phyloP scores from a whole-genome alignment of 257 asterid species.

The Capsicum baccatum region DNA sequence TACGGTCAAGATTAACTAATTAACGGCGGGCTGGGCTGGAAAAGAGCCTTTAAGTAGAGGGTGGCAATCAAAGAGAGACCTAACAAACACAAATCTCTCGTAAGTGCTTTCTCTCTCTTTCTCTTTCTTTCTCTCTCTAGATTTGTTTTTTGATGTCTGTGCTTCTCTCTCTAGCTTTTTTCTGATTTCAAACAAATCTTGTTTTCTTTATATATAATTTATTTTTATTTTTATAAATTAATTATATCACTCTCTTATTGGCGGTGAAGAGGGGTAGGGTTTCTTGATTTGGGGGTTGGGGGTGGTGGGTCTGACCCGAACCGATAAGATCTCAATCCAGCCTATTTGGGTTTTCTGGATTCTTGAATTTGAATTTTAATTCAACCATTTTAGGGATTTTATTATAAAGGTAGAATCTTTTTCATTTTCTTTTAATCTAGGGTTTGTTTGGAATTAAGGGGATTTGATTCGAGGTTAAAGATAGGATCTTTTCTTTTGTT shows the following conservation, averaged over 20 bases:
- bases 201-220: conserved; percentile 21
- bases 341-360: background rate
- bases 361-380: background rate
- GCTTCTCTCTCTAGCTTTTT: conserved; percentile 38
- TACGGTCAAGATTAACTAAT: conserved; percentile 39
- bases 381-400: conserved; percentile 34
- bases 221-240: background rate
- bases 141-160: background rate
- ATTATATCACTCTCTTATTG: conserved; percentile 19
- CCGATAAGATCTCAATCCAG: background rate
- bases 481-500: background rate
- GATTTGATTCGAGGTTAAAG: conserved; percentile 26
- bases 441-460: conserved; percentile 31
- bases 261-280: conserved; percentile 14
- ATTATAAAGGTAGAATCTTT: conserved; percentile 43
- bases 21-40: conserved; percentile 36
- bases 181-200: background rate
- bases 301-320: conserved; percentile 44
- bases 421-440: conserved; percentile 17
- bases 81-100: conserved; percentile 47
- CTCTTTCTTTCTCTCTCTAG: conserved; percentile 30
- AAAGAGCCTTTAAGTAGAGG: conserved; percentile 40
- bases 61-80: conserved; percentile 37
- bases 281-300: conserved; percentile 50
- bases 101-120: conserved; percentile 42